Conservation (phyloP, 2,329 filamentous ascomycete species). For the Cordyceps cicadae region DNA sequence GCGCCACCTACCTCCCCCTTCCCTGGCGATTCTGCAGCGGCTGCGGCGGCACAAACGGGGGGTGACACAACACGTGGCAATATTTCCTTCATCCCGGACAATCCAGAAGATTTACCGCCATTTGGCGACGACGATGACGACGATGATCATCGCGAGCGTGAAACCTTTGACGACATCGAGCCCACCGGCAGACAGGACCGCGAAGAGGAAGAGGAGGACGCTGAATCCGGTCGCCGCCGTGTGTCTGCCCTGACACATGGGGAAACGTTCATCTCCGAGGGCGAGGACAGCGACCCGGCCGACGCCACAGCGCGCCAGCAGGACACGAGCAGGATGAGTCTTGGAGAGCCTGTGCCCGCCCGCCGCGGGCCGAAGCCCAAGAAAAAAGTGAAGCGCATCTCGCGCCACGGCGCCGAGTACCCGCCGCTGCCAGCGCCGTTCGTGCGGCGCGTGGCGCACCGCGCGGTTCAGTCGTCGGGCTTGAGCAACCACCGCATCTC, state of each 20-base stretch:
- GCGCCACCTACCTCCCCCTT: constrained; percentile 21
- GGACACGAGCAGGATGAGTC: background rate
- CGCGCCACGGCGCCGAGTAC: constrained; percentile 65
- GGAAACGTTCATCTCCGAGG: constrained; percentile 1
- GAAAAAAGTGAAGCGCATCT: constrained; percentile 41
- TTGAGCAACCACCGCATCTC: constrained; percentile 60
- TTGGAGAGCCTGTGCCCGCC: constrained; percentile 3
- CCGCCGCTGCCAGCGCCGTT: constrained; percentile 64
- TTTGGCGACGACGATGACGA: constrained; percentile 1
- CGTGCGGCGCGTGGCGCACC: constrained; percentile 65
- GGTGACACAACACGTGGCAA: constrained; percentile 13
- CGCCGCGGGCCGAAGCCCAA: constrained; percentile 16
- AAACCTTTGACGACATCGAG: background rate
- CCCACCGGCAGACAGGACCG: background rate
- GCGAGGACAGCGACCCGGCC: constrained; percentile 10
- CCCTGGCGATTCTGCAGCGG: constrained; percentile 16
- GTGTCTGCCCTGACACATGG: background rate
- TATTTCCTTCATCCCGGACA: constrained; percentile 14
- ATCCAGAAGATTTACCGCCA: background rate
- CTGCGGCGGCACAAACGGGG: constrained; percentile 12
- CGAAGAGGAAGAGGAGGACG: background rate
- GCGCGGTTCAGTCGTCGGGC: constrained; percentile 59
- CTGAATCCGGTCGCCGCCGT: constrained; percentile 1
- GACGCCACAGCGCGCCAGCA: constrained; percentile 1
- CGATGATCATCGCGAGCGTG: background rate